Conservation (phyloP, 352 stramenopile genomes). For the Pythium scleroteichum region DNA sequence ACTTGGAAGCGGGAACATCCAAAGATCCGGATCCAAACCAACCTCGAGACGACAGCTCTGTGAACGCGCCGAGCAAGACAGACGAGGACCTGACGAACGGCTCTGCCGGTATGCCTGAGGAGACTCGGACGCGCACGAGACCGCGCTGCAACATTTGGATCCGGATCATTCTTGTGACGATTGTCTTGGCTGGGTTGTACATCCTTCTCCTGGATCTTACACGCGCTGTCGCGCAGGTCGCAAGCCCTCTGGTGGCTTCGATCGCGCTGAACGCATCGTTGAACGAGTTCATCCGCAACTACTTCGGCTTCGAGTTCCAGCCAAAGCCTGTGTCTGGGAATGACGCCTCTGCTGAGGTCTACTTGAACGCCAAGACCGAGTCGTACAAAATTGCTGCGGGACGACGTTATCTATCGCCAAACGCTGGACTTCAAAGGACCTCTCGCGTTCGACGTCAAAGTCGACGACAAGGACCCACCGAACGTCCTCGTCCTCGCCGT, state of each 20-base stretch:
- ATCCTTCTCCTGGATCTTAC: conserved; percentile 12
- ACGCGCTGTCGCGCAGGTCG: neutral
- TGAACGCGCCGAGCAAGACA: neutral
- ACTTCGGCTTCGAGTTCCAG: conserved; percentile 5
- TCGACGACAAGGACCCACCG: conserved; percentile 33
- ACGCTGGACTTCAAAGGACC: conserved; percentile 41
- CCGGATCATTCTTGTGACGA: neutral
- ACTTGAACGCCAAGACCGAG: conserved; percentile 43
- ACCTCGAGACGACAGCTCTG: too few relatives aligned
- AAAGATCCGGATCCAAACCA: too few relatives aligned
- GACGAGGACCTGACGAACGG: neutral
- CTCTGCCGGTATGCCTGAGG: too few relatives aligned
- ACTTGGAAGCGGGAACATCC: neutral
- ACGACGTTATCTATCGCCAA: conserved; percentile 40
- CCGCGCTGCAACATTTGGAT: neutral
- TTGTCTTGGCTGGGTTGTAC: neutral
- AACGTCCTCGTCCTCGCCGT: conserved; percentile 54
- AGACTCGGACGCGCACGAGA: too few relatives aligned
- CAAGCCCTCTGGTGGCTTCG: conserved; percentile 5
- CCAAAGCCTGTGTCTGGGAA: neutral
- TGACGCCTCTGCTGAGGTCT: conserved; percentile 17
- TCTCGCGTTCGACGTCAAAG: conserved; percentile 40
- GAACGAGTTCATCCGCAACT: conserved; percentile 9
- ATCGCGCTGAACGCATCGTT: conserved; percentile 15
- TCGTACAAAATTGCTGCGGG: conserved; percentile 38